These are phyloP conservation scores for Aethionema arabicum DNA, from an alignment of 345 rosid genomes.

Conservation along the genomic window DNA sequence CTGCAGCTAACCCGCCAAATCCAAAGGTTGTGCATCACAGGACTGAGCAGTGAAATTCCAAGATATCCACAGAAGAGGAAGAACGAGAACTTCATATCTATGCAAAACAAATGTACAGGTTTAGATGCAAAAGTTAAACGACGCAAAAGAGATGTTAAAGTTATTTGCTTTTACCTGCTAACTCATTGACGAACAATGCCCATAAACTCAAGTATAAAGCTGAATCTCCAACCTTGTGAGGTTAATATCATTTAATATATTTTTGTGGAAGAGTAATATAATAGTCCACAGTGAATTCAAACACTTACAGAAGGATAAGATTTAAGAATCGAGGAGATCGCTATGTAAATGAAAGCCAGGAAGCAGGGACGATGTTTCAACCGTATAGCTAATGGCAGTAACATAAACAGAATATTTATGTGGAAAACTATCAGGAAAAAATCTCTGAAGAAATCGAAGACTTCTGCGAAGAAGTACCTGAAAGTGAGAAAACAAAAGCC, in stretches of 20 bases:
- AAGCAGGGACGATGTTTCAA: constrained; percentile 86
- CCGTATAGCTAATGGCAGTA: constrained; percentile 82
- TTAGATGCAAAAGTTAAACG: constrained; percentile 20
- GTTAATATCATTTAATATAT: constrained; percentile 5
- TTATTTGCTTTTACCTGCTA: constrained; percentile 55
- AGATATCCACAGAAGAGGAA: constrained; percentile 90
- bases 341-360: constrained; percentile 77
- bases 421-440: constrained; percentile 94
- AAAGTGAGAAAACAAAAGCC: constrained; percentile 36
- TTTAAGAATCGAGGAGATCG: constrained; percentile 82
- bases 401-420: constrained; percentile 73
- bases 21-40: constrained; percentile 98
- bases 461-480: constrained; percentile 99
- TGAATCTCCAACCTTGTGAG: constrained; percentile 81
- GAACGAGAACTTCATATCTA: constrained; percentile 89
- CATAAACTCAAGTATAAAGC: constrained; percentile 80
- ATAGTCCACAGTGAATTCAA: neutral
- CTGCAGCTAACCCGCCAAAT: constrained; percentile 80
- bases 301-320: constrained; percentile 91
- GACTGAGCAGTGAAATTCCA: constrained; percentile 89
- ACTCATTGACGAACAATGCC: constrained; percentile 78
- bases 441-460: constrained; percentile 78
- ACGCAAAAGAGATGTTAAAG: constrained; percentile 15
- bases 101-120: constrained; percentile 27
- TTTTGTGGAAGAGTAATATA: neutral